Base-by-base conservation (phyloP, 2,329 filamentous ascomycete genomes). In the Beauveria australis region DNA sequence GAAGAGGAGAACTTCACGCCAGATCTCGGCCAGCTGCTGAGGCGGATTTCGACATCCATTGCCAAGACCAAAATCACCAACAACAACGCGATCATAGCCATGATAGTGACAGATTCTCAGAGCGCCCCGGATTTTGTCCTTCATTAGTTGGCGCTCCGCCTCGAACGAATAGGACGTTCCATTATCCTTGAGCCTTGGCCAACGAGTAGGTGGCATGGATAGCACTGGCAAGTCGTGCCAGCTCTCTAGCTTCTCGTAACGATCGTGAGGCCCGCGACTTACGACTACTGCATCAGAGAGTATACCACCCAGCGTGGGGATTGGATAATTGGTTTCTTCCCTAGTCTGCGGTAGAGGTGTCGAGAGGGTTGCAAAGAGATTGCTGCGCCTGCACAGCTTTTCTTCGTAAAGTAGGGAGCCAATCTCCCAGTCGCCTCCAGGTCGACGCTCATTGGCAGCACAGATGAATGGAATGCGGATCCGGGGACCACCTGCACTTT, bases 401-500 rank as follows among this genome's bases (percentile, higher is more conserved):
- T 92, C 89, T 74, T 78, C 76, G 63, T 77, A 77, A 40, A 76
- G 75, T 3, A 74, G 71, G 14, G 75, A 78, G 63, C 79, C 80
- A 7, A 81, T 88, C 67, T 91, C 88, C 89, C 89, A 92, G 69
- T 92, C 88, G n/a, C 89, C 89, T 10, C 89, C 89, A 0, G 89
- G 81, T 43, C 87, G 80, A 69, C 87, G 89, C 70, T 92, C 89
- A 73, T 92, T 90, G 53, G 89, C 89, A 60, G 85, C 82, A 65
- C 88, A 90, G 63, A 91, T 83, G 62, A 90, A 86, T 0, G 87
- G 85, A 60, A 89, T 80, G 3, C 75, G 72, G 43, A 75, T 67
- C 54, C 73, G 67, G 37, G 67, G 61, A 4, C 71, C 72, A 26
- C 72, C 71, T 19, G 62, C 64, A 10, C 68, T 69, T 58, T 74